Evolutionary conservation across 805 yeast species (phyloP).

Genomic region (Ogataea nonfermentans): DNA sequence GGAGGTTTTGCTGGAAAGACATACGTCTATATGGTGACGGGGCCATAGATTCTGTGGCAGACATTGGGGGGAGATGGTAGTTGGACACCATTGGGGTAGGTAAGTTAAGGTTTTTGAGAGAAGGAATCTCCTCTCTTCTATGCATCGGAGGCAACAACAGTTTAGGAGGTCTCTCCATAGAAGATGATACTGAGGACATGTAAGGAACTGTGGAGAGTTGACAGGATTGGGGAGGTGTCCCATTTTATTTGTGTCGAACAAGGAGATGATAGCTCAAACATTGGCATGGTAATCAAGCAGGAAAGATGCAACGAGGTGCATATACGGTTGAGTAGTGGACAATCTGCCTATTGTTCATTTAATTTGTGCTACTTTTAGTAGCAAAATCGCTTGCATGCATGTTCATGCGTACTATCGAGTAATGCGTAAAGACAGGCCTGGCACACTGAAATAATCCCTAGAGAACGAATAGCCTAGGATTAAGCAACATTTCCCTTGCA

Average conservation of each 20-base stretch:
- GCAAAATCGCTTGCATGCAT: slow-evolving; percentile 7
- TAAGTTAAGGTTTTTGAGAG: slow-evolving; percentile 15
- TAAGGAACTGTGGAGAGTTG: neutral
- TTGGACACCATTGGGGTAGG: slow-evolving; percentile 16
- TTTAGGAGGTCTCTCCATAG: slow-evolving; percentile 17
- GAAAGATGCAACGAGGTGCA: neutral
- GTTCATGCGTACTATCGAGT: neutral
- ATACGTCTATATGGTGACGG: slow-evolving; percentile 7
- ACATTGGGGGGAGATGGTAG: slow-evolving; percentile 8
- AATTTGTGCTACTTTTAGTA: slow-evolving; percentile 8
- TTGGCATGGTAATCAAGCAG: slow-evolving; percentile 9
- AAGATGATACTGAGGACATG: slow-evolving; percentile 15
- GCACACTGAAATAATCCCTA: too few relatives aligned
- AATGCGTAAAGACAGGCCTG: neutral
- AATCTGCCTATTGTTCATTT: slow-evolving; percentile 1
- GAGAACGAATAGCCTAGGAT: too few relatives aligned
- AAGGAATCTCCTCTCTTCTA: slow-evolving; percentile 14
- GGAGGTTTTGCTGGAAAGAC: slow-evolving; percentile 6
- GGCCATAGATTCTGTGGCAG: slow-evolving; percentile 3
- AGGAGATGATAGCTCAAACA: slow-evolving; percentile 8
- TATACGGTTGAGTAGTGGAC: slow-evolving; percentile 1
- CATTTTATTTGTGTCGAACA: slow-evolving; percentile 5
- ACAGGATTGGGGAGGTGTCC: neutral
- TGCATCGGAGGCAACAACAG: slow-evolving; percentile 9
- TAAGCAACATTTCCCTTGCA: too few relatives aligned